These are phyloP conservation scores for Trametes meyenii DNA, from an alignment of 768 basidiomycete species.

Conservation along the genomic window DNA sequence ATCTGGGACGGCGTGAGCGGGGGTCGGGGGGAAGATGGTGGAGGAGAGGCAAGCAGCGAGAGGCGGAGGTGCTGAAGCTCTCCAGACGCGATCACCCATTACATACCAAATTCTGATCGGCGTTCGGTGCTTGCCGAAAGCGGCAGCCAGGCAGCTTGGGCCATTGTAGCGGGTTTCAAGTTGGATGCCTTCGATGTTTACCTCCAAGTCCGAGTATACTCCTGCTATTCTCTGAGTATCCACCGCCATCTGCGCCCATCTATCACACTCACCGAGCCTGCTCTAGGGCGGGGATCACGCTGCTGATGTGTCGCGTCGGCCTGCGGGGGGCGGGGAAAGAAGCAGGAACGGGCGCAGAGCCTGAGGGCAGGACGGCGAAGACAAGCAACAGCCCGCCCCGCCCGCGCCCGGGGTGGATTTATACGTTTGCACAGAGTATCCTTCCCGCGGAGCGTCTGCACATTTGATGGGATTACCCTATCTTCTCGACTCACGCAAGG, in stretches of 20 bases:
- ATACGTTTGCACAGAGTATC: slow-evolving; percentile 9
- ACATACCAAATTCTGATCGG: slow-evolving; percentile 57
- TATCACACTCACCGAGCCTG: slow-evolving; percentile 17
- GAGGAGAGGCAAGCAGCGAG: slow-evolving; percentile 11
- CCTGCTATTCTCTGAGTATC: slow-evolving; percentile 11
- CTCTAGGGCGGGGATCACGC: not conserved
- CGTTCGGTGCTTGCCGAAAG: slow-evolving; percentile 55
- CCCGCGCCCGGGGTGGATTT: slow-evolving; percentile 6
- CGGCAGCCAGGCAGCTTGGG: slow-evolving; percentile 43
- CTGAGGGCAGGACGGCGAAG: not conserved
- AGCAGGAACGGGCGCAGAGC: not conserved
- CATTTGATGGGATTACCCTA: slow-evolving; percentile 19
- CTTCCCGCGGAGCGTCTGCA: not conserved
- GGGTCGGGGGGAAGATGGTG: slow-evolving; percentile 10
- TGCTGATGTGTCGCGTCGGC: not conserved
- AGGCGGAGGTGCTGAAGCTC: slow-evolving; percentile 14
- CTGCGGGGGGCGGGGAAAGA: slow-evolving; percentile 8
- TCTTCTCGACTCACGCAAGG: slow-evolving; percentile 19
- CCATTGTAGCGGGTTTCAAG: slow-evolving; percentile 33
- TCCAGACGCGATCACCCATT: slow-evolving; percentile 33
- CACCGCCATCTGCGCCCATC: slow-evolving; percentile 4
- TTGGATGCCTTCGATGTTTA: no score
- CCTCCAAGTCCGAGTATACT: slow-evolving; percentile 10
- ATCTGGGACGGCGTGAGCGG: slow-evolving; percentile 32
- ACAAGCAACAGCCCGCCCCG: slow-evolving; percentile 1